Base-by-base conservation (phyloP, 179 eudicot species). In the Beta macrorhiza region DNA sequence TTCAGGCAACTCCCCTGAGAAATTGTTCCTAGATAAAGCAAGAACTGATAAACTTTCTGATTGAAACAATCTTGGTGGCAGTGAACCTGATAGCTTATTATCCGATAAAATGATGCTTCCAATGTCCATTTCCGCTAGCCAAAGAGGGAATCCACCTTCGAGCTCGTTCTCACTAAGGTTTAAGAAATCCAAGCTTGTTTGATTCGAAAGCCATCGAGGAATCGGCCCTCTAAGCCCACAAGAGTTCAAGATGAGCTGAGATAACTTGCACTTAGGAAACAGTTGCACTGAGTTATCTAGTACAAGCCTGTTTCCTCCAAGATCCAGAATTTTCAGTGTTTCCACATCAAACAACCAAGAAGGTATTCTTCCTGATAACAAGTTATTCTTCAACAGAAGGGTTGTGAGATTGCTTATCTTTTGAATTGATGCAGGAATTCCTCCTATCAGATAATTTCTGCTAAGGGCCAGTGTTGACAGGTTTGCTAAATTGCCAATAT, bases 81-180 rank as follows among this genome's bases (percentile, higher is more conserved):
- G 82, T 7, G 87, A 78, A 74, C 91, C 90, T 1, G 87, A 84
- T 45, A 91, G 88, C 72, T 83, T 87, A 75, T 91, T 89, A 56
- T 87, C 90, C 1, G 93, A 89, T 61, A 91, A 79, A 64, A 91
- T 80, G 68, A 89, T 78, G 56, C 77, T 87, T 57, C 91, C 93
- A 57, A 89, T 70, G 19, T 88, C 87, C 91, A 88, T 82, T 79
- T 87, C 85, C 55, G 91, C 89, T 58, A 91, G 86, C 93, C 93
- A 91, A 61, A 78, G 15, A 4, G 91, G 92, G 61, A 91, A 88
- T 13, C 15, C 19, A 4, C 91, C 93, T 9, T 82, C 77, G 14
- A 91, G 85, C 5, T 84, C 59, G 49, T 91, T 91, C 29, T 83
- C 83, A 45, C 93, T 89, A 61, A 89, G 80, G 75, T 91, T 91